phyloP scores from a whole-genome alignment of 768 basidiomycete species.

The Boletus huronensis region DNA sequence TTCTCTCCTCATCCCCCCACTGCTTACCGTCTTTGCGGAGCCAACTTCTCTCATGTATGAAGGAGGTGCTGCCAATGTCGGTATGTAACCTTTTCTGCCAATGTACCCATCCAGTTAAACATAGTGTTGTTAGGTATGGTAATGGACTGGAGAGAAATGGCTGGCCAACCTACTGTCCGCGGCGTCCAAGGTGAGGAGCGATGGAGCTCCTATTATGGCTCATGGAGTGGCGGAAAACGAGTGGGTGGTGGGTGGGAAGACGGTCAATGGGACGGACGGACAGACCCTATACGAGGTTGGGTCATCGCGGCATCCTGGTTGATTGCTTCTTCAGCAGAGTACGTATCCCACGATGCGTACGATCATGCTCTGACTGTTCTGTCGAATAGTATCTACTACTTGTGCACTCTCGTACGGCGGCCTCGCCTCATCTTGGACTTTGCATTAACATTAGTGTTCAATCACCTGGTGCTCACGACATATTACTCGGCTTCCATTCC shows the following conservation, averaged over 20 bases:
- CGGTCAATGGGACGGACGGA: conserved; percentile 59
- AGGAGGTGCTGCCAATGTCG: conserved; percentile 77
- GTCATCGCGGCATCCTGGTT: conserved; percentile 87
- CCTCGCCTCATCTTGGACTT: conserved; percentile 96
- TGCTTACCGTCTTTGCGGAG: conserved; percentile 74
- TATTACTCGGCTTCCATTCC: conserved; percentile 71
- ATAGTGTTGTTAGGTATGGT: conserved; percentile 60
- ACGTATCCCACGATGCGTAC: conserved; percentile 35
- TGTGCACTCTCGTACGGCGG: conserved; percentile 83
- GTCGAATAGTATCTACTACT: conserved; percentile 58
- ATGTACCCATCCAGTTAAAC: neutral
- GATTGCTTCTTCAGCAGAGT: conserved; percentile 81
- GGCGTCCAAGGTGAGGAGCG: conserved; percentile 59
- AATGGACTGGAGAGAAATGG: conserved; percentile 98
- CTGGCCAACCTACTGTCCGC: conserved; percentile 73
- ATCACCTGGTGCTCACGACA: conserved; percentile 89
- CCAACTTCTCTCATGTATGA: conserved; percentile 65
- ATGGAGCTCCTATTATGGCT: conserved; percentile 66
- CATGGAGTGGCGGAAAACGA: conserved; percentile 78
- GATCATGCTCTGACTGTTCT: conserved; percentile 9
- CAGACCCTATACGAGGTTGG: conserved; percentile 85
- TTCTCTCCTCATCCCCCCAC: conserved; percentile 73
- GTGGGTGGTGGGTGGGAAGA: conserved; percentile 54
- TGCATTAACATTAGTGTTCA: conserved; percentile 84
- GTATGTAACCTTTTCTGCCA: conserved; percentile 38